Percentiles rank a stretch among this genome's conserved stretches.
Evolutionary conservation across 1,284 basidiomycete genomes (phyloP).

Genomic region (Ceratobasidium sp.): DNA sequence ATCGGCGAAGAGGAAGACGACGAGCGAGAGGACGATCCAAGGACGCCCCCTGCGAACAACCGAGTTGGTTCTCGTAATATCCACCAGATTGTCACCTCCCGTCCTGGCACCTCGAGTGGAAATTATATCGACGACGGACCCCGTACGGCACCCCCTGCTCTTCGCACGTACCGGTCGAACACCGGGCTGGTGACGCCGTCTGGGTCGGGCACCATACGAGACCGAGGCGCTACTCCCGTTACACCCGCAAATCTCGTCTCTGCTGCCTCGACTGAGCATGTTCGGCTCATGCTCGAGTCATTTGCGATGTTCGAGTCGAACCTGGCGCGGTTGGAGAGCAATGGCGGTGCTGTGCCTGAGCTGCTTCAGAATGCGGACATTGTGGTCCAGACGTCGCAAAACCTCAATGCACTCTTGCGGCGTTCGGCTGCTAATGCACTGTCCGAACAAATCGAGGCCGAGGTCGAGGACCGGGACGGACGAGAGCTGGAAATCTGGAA

Average conservation of each 20-base stretch:
- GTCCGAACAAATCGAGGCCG: constrained; percentile 77
- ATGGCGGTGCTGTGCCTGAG: constrained; percentile 61
- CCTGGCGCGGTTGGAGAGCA: constrained; percentile 63
- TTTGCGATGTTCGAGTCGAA: constrained; percentile 76
- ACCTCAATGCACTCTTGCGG: constrained; percentile 71
- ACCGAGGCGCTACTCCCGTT: constrained; percentile 49
- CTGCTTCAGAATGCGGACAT: constrained; percentile 60
- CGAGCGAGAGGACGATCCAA: constrained; percentile 53
- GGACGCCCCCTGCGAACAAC: constrained; percentile 28
- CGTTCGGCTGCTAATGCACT: constrained; percentile 68
- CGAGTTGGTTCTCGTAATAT: constrained; percentile 18
- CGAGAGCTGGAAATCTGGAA: constrained; percentile 71
- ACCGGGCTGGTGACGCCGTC: constrained; percentile 31
- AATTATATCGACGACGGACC: constrained; percentile 50
- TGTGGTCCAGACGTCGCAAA: constrained; percentile 73
- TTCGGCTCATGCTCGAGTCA: constrained; percentile 73
- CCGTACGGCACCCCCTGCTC: constrained; percentile 57
- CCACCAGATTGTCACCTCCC: constrained; percentile 30
- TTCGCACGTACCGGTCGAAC: constrained; percentile 57
- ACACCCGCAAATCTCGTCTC: constrained; percentile 46
- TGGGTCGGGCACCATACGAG: constrained; percentile 52
- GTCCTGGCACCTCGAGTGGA: constrained; percentile 29
- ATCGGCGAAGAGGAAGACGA: constrained; percentile 55
- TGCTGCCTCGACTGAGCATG: constrained; percentile 65
- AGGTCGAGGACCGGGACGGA: constrained; percentile 63